Base-by-base conservation (phyloP, 176 grass and related monocot genomes). In the Cenchrus purpureus region DNA sequence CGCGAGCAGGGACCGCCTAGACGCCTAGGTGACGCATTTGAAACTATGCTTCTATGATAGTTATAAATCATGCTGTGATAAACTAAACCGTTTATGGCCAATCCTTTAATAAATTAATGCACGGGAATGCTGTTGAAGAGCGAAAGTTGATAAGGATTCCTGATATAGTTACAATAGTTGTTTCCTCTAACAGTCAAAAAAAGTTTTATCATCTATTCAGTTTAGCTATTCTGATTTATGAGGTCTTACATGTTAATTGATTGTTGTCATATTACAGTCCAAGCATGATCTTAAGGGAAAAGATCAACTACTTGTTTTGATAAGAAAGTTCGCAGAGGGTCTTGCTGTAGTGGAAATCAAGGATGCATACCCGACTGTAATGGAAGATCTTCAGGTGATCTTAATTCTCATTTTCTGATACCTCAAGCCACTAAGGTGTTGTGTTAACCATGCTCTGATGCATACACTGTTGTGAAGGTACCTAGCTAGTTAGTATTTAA, bases 241-340 rank as follows among this genome's bases (percentile, higher is more conserved):
- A 49, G 2, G 3, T 66, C 19, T 86, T 53, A 40, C 82, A 4
- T 40, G 49, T 49, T 84, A 75, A 74, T 54, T 79, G 14, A 25
- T 11, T 89, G 34, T 70, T 76, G 19, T 0, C 9, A 65, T 67
- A 74, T 84, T 89, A 77, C 86, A 97, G 94, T 83, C 94, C 79
- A 97, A 97, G 69, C 81, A 97, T 89, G 94, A 92, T 82, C 25
- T 97, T 71, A 94, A 94, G 67, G 92, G 94, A 79, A 97, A 94
- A 89, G 94, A 94, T 46, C 87, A 97, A 77, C 78, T 97, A 66
- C 90, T 97, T 76, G 75, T 79, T 82, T 79, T 97, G 61, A 84
- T 94, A 87, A 90, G 87, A 54, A 87, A 73, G 61, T 88, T 82
- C 64, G 48, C 90, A 32, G 90, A 94, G 51, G 94, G 94, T 83